phyloP scores from a whole-genome alignment of 208 protist genomes.

The Phytomonas sp. region DNA sequence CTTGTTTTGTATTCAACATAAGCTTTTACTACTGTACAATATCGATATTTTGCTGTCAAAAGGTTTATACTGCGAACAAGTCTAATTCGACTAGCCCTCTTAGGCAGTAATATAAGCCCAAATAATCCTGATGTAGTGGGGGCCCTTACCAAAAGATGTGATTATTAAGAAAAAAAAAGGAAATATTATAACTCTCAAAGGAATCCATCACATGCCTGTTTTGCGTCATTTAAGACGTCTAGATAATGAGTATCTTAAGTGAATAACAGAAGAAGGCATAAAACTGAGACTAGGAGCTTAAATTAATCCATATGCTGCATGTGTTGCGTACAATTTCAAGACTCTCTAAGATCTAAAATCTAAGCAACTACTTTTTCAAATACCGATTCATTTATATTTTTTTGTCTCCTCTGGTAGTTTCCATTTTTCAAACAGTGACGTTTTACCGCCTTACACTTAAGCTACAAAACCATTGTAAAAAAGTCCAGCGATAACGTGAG shows the following conservation, averaged over 20 bases:
- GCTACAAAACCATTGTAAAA: conserved; percentile 56
- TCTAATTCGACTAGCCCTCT: neutral
- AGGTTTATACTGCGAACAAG: neutral
- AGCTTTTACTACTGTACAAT: neutral
- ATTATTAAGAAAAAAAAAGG: neutral
- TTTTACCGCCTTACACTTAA: conserved; percentile 4
- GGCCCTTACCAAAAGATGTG: neutral
- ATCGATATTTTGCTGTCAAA: neutral
- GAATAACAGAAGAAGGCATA: neutral
- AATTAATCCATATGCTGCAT: neutral
- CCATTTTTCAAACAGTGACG: neutral
- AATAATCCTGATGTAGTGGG: neutral
- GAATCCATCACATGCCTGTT: neutral
- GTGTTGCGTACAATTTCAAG: neutral
- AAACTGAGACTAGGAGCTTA: neutral
- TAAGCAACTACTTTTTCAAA: neutral
- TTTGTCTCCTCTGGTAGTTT: neutral
- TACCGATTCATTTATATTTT: neutral
- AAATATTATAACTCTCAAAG: neutral
- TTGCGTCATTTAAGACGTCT: neutral
- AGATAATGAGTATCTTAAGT: neutral
- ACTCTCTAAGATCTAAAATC: neutral
- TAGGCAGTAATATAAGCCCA: neutral
- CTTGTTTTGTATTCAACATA: neutral
- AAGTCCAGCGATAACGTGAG: conserved; percentile 22